phyloP scores from a whole-genome alignment of 1,139 yeast genomes.

The Geotrichum europaeum region DNA sequence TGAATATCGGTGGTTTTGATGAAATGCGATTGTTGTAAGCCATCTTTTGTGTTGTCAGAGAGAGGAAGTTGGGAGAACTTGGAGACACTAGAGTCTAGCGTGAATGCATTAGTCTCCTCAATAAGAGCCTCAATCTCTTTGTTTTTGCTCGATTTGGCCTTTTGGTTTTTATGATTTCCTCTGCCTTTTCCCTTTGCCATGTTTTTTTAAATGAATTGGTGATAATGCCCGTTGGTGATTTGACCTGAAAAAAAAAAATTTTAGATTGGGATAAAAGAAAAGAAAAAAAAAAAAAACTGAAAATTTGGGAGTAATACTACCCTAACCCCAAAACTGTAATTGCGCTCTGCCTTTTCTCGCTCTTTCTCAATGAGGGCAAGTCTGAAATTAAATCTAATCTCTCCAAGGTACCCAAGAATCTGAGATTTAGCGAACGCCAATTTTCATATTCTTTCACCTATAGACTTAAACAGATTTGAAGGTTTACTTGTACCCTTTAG shows the following conservation, averaged over 20 bases:
- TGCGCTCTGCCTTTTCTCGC: too few relatives aligned
- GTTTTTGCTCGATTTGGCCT: neutral
- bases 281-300: neutral
- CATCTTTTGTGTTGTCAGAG: conserved; percentile 57
- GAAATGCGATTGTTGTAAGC: conserved; percentile 62
- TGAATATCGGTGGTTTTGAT: conserved; percentile 82
- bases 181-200: neutral
- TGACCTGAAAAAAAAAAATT: neutral
- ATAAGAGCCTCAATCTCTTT: conserved; percentile 1
- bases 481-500: neutral
- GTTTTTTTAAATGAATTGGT: neutral
- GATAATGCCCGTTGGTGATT: neutral
- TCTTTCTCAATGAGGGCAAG: too few relatives aligned
- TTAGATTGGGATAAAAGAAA: neutral
- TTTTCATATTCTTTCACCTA: too few relatives aligned
- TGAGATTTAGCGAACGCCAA: too few relatives aligned
- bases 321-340: neutral
- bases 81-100: conserved; percentile 26
- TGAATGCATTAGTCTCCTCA: conserved; percentile 2
- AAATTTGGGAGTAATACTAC: neutral
- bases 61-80: conserved; percentile 62
- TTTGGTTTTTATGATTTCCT: neutral
- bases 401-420: too few relatives aligned
- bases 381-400: too few relatives aligned
- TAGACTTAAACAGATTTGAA: neutral